A percentile compares a stretch with the other conserved stretches of the same genome.
Evolutionary conservation across 257 asterid species (phyloP).

Genomic region (Solanum verrucosum): DNA sequence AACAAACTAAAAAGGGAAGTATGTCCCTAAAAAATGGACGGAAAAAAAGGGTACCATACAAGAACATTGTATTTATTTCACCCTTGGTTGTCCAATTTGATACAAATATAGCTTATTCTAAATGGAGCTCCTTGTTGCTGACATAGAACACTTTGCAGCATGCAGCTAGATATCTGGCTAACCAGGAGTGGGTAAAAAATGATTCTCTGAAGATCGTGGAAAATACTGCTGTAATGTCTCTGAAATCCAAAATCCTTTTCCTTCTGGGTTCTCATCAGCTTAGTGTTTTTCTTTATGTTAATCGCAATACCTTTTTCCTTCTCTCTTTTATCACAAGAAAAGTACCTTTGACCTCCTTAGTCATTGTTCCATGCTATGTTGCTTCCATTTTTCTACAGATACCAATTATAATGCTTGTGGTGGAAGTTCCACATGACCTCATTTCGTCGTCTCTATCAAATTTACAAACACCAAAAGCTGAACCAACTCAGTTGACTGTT

Average conservation of each 20-base stretch:
- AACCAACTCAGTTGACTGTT: constrained; percentile 30
- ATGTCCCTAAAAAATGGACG: neutral
- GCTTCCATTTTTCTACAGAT: constrained; percentile 40
- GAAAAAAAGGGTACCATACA: neutral
- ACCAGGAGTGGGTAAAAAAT: constrained; percentile 99
- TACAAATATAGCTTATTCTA: constrained; percentile 4
- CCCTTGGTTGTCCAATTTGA: neutral
- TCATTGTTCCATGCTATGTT: neutral
- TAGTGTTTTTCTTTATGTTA: neutral
- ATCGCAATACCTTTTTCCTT: neutral
- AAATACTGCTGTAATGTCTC: constrained; percentile 91
- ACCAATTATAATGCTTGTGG: constrained; percentile 97
- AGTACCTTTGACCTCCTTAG: neutral
- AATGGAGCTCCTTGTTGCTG: constrained; percentile 6
- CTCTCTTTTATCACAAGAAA: neutral
- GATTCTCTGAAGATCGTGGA: constrained; percentile 99
- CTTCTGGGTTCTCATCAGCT: neutral
- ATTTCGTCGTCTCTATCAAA: constrained; percentile 40
- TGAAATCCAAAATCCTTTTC: neutral
- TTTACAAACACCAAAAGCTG: constrained; percentile 44
- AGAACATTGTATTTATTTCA: neutral
- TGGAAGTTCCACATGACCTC: constrained; percentile 88
- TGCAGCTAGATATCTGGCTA: constrained; percentile 98
- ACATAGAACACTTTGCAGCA: constrained; percentile 53
- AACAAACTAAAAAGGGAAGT: neutral